These are phyloP conservation scores for Rhynchosporium graminicola DNA, from an alignment of 2,329 filamentous ascomycete genomes.

Conservation along the genomic window DNA sequence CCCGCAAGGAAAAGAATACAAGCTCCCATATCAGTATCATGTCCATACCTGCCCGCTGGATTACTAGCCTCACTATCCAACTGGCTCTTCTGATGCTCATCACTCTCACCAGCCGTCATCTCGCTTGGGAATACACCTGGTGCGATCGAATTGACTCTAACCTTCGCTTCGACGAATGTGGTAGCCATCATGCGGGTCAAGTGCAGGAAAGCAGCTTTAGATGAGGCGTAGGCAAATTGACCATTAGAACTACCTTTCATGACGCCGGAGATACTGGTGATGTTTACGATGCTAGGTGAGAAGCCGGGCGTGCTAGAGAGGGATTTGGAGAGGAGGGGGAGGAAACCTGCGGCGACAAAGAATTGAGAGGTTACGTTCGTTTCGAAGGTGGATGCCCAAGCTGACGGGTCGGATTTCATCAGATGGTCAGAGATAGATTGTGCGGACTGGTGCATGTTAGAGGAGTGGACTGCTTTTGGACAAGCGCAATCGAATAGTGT, in stretches of 20 bases:
- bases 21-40: conserved; percentile 53
- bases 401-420: conserved; percentile 49
- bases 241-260: conserved; percentile 37
- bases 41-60: conserved; percentile 46
- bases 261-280: conserved; percentile 28
- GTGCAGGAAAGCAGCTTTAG: conserved; percentile 51
- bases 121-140: conserved; percentile 49
- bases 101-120: conserved; percentile 50
- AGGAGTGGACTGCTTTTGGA: no score
- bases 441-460: conserved; percentile 34
- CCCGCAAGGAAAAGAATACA: conserved; percentile 53
- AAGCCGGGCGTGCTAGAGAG: conserved; percentile 35
- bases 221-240: conserved; percentile 41
- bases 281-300: conserved; percentile 30
- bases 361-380: conserved; percentile 71
- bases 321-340: conserved; percentile 58
- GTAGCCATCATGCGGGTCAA: conserved; percentile 54
- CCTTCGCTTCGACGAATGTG: conserved; percentile 51
- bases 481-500: background rate
- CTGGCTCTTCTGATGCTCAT: conserved; percentile 53
- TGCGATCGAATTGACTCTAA: conserved; percentile 58
- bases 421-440: conserved; percentile 53
- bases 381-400: conserved; percentile 69
- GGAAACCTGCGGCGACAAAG: conserved; percentile 61
- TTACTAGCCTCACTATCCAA: conserved; percentile 52